Evolutionary conservation across 139 green algal species (phyloP).

Genomic region (Volvox reticuliferus): DNA sequence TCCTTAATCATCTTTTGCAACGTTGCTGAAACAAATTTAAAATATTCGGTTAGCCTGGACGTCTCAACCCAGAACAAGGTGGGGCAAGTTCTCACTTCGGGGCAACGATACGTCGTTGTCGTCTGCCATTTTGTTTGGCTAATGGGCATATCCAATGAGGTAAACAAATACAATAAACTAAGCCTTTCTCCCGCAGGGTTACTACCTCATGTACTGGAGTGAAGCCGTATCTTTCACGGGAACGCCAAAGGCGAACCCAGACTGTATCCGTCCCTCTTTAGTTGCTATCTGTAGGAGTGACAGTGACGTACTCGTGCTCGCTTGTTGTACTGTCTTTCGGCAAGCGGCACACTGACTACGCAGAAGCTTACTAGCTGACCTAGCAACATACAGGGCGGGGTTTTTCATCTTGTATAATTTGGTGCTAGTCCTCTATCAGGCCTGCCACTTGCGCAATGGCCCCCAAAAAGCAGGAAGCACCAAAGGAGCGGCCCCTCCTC

Average conservation of each 20-base stretch:
- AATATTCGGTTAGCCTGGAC: background rate
- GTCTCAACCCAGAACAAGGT: background rate
- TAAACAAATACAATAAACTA: no score
- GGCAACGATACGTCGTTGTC: slow-evolving; percentile 63
- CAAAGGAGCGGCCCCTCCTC: slow-evolving; percentile 89
- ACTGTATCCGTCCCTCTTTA: no score
- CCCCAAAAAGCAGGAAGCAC: slow-evolving; percentile 89
- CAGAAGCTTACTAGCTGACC: no score
- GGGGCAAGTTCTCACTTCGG: slow-evolving; percentile 40
- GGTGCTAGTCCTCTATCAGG: background rate
- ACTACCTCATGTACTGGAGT: no score
- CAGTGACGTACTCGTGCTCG: no score
- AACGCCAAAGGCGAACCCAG: no score
- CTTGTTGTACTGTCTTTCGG: no score
- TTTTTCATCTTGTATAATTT: background rate
- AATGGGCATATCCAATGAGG: background rate
- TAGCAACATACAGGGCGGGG: no score
- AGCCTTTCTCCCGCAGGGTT: no score
- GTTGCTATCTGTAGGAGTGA: no score
- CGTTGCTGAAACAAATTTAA: slow-evolving; percentile 56
- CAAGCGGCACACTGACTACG: no score
- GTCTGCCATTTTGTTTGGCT: slow-evolving; percentile 29
- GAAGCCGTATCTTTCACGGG: no score
- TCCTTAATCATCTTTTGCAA: slow-evolving; percentile 73
- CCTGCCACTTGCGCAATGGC: slow-evolving; percentile 71